Evolutionary conservation across 352 stramenopile genomes (phyloP).

Genomic region (Globisporangium sylvaticum): DNA sequence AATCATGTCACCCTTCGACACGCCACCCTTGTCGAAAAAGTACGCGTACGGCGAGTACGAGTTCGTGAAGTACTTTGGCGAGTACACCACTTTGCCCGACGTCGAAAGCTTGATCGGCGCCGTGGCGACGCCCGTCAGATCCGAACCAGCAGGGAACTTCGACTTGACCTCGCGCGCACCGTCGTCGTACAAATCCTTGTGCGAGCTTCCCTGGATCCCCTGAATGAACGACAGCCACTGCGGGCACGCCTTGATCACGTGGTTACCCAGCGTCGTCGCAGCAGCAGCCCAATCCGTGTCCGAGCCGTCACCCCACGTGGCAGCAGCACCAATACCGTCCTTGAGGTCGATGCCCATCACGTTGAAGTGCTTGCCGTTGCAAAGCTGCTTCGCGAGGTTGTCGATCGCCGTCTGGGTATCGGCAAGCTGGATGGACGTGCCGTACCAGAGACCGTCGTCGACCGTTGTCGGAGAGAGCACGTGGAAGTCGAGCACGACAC

Average conservation of each 20-base stretch:
- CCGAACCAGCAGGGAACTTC: slow-evolving; percentile 62
- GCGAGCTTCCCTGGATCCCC: slow-evolving; percentile 60
- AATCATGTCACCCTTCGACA: slow-evolving; percentile 48
- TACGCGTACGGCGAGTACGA: slow-evolving; percentile 57
- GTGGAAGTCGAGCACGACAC: slow-evolving; percentile 80
- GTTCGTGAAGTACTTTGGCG: slow-evolving; percentile 73
- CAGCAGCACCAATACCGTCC: slow-evolving; percentile 51
- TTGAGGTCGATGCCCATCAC: slow-evolving; percentile 86
- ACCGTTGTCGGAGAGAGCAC: slow-evolving; percentile 45
- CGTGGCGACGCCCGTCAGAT: slow-evolving; percentile 44
- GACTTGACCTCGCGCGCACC: slow-evolving; percentile 47
- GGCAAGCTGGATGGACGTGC: slow-evolving; percentile 59
- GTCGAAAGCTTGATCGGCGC: slow-evolving; percentile 54
- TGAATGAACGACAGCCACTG: slow-evolving; percentile 79
- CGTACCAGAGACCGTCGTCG: slow-evolving; percentile 67
- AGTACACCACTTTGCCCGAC: slow-evolving; percentile 77
- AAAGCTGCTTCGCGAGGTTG: slow-evolving; percentile 63
- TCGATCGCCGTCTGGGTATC: slow-evolving; percentile 82
- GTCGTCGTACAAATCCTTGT: slow-evolving; percentile 61
- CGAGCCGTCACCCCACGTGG: slow-evolving; percentile 71
- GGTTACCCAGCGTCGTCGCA: slow-evolving; percentile 61
- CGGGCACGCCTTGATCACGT: slow-evolving; percentile 61
- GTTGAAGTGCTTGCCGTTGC: slow-evolving; percentile 81
- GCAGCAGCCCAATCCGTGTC: slow-evolving; percentile 75
- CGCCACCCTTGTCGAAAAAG: slow-evolving; percentile 56